Percentiles rank a stretch among this genome's conserved stretches.
These are phyloP conservation scores for Melanogaster broomeanus DNA, from an alignment of 768 basidiomycete species.

Conservation along the genomic window DNA sequence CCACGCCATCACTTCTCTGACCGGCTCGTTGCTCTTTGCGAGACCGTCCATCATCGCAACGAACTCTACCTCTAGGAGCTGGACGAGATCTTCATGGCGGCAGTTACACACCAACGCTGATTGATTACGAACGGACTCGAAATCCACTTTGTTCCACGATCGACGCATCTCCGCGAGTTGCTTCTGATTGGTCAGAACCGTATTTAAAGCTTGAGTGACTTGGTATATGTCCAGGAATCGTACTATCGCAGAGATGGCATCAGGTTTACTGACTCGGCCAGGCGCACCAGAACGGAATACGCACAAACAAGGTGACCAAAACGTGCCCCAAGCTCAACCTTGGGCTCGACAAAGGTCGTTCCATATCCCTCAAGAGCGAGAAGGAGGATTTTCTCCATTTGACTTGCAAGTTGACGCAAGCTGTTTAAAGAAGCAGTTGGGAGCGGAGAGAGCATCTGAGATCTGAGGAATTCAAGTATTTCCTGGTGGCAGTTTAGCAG, in stretches of 20 bases:
- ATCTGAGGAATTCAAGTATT: conserved; percentile 83
- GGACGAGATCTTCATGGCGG: conserved; percentile 85
- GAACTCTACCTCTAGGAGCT: conserved; percentile 84
- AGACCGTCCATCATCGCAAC: conserved; percentile 73
- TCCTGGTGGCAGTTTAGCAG: conserved; percentile 51
- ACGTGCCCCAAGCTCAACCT: conserved; percentile 87
- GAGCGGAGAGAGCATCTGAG: conserved; percentile 82
- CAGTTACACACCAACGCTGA: conserved; percentile 94
- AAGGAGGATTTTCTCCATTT: conserved; percentile 89
- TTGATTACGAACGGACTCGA: conserved; percentile 89
- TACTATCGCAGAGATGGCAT: conserved; percentile 46
- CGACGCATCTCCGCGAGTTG: conserved; percentile 84
- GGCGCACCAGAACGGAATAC: conserved; percentile 34
- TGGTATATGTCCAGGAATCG: conserved; percentile 92
- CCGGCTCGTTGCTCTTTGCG: conserved; percentile 73
- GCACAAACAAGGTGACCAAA: conserved; percentile 88
- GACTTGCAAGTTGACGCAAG: conserved; percentile 80
- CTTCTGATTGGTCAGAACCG: conserved; percentile 86
- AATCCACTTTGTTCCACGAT: conserved; percentile 87
- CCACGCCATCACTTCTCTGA: conserved; percentile 87
- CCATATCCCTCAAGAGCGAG: conserved; percentile 81
- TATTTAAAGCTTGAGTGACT: conserved; percentile 85
- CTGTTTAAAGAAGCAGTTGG: conserved; percentile 64
- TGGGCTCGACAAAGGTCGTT: conserved; percentile 88
- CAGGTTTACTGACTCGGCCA: conserved; percentile 1